Conservation (phyloP, 345 rosid species). For the Boechera retrofracta region DNA sequence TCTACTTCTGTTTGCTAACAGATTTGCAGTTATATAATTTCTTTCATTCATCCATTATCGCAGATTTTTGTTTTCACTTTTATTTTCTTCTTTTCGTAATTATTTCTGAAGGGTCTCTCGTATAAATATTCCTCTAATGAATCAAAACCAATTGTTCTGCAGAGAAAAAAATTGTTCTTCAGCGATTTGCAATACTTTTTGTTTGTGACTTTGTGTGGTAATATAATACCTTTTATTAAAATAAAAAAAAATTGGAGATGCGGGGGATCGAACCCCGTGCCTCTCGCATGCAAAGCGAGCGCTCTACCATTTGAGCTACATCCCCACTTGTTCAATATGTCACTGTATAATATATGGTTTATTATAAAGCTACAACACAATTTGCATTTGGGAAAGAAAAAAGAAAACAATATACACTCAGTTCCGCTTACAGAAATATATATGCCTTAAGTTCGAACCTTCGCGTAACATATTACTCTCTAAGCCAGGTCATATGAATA, state of each 20-base stretch:
- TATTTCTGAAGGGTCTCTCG: neutral
- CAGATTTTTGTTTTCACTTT: neutral
- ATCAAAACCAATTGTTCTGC: neutral
- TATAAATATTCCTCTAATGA: neutral
- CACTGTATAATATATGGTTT: no score
- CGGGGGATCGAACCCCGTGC: conserved; percentile 31
- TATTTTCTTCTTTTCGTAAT: neutral
- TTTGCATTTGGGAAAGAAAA: no score
- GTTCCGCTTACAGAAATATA: neutral
- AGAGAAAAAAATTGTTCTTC: neutral
- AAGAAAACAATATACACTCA: no score
- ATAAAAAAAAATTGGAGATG: neutral
- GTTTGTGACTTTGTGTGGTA: no score
- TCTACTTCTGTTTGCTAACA: neutral
- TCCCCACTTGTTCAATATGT: neutral
- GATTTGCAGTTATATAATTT: neutral
- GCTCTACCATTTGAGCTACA: conserved; percentile 80
- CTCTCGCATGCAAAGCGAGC: conserved; percentile 60
- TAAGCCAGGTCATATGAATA: neutral
- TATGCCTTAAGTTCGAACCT: neutral
- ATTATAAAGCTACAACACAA: no score
- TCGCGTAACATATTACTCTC: neutral
- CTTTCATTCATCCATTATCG: neutral
- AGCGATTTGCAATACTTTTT: no score
- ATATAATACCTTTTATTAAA: neutral